Conservation (phyloP, 768 basidiomycete genomes). For the Lactarius vividus region DNA sequence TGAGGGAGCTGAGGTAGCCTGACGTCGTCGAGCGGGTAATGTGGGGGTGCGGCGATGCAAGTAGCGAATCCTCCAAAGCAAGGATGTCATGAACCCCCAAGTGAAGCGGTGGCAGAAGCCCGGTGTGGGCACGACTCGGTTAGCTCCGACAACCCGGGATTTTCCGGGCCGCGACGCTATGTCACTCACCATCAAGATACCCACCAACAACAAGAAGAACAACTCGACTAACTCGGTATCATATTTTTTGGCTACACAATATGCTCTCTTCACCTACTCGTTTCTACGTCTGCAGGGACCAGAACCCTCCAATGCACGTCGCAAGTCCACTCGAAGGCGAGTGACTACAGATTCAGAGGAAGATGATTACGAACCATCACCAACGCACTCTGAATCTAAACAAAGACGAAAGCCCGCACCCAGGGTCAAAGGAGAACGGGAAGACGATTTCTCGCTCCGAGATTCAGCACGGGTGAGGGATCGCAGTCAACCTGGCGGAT, state of each 20-base stretch:
- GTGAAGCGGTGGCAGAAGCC: neutral
- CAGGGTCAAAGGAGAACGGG: slow-evolving; percentile 21
- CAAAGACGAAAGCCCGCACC: slow-evolving; percentile 16
- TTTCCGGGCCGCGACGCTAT: slow-evolving; percentile 4
- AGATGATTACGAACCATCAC: slow-evolving; percentile 23
- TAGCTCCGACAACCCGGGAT: neutral
- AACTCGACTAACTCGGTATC: slow-evolving; percentile 13
- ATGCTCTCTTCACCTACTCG: neutral
- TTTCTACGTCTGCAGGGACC: slow-evolving; percentile 1
- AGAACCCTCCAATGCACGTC: slow-evolving; percentile 21
- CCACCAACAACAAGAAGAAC: slow-evolving; percentile 25
- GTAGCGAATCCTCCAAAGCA: neutral
- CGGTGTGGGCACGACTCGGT: neutral
- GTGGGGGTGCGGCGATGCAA: neutral
- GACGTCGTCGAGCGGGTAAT: neutral
- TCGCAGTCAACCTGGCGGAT: slow-evolving; percentile 17
- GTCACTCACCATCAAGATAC: slow-evolving; percentile 23
- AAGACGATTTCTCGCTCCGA: slow-evolving; percentile 17
- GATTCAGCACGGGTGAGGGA: slow-evolving; percentile 5
- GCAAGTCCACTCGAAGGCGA: slow-evolving; percentile 25
- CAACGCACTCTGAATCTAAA: slow-evolving; percentile 17
- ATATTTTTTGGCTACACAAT: neutral
- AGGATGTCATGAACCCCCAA: slow-evolving; percentile 1
- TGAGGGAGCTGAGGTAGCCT: slow-evolving; percentile 17
- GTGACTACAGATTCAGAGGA: slow-evolving; percentile 24